Conservation (phyloP, 345 rosid genomes). For the Eucalyptus albens region DNA sequence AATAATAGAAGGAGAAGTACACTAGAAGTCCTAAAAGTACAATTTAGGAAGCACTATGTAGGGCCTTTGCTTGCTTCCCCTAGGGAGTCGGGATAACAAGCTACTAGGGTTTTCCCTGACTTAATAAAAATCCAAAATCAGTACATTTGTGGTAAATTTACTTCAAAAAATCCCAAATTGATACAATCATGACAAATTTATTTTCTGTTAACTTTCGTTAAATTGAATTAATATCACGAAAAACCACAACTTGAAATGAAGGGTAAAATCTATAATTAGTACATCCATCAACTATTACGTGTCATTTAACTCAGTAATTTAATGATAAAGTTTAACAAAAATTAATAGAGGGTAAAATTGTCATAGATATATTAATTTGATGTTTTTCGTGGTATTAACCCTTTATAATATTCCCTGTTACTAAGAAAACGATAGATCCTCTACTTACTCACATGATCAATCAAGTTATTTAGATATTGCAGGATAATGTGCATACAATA, state of each 20-base stretch:
- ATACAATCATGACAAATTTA: accelerated
- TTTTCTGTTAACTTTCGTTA: too few relatives aligned
- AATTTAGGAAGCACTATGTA: not conserved
- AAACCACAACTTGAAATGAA: accelerated
- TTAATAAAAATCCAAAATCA: too few relatives aligned
- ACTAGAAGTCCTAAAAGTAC: too few relatives aligned
- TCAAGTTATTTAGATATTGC: not conserved
- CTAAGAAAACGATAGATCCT: not conserved
- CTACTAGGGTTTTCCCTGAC: not conserved
- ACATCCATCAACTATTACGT: accelerated
- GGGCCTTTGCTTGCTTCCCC: accelerated
- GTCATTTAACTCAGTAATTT: accelerated
- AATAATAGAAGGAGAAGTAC: not conserved
- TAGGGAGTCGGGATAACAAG: not conserved
- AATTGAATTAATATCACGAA: too few relatives aligned
- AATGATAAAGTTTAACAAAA: accelerated
- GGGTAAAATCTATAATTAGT: accelerated
- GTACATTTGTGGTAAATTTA: accelerated
- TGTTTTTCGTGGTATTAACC: too few relatives aligned
- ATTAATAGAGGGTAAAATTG: too few relatives aligned
- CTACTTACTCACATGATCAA: not conserved
- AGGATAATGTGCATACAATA: not conserved
- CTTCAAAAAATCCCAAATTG: accelerated
- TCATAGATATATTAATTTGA: too few relatives aligned
- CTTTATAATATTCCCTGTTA: too few relatives aligned